Conservation (phyloP, 768 basidiomycete genomes). For the Pulveroboletus ravenelii region DNA sequence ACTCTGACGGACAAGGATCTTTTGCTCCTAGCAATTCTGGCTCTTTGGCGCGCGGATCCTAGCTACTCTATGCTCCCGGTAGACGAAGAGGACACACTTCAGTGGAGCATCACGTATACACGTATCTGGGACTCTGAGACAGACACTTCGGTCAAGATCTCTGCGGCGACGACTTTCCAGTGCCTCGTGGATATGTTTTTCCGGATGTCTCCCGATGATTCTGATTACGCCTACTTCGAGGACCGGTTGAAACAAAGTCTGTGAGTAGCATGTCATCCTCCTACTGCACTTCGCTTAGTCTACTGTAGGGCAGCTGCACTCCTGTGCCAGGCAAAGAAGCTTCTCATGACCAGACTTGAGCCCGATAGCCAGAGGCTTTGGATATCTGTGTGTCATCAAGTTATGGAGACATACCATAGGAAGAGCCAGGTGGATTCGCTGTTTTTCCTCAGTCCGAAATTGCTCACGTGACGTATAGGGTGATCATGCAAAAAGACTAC, state of each 20-base stretch:
- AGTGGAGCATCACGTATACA: slow-evolving; percentile 45
- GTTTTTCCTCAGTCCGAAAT: not conserved
- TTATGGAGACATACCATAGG: slow-evolving; percentile 52
- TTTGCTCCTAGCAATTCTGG: slow-evolving; percentile 61
- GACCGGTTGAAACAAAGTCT: slow-evolving; percentile 44
- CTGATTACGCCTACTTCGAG: slow-evolving; percentile 33
- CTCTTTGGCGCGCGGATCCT: slow-evolving; percentile 59
- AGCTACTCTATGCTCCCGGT: slow-evolving; percentile 50
- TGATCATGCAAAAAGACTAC: slow-evolving; percentile 45
- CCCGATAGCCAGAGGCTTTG: slow-evolving; percentile 62
- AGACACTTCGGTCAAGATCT: slow-evolving; percentile 63
- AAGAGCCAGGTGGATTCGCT: slow-evolving; percentile 41
- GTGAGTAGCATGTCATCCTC: slow-evolving; percentile 33
- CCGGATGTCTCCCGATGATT: slow-evolving; percentile 38
- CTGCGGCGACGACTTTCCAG: slow-evolving; percentile 48
- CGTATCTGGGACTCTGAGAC: slow-evolving; percentile 59
- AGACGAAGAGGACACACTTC: slow-evolving; percentile 36
- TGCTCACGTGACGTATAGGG: slow-evolving; percentile 27
- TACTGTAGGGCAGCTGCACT: slow-evolving; percentile 19
- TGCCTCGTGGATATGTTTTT: slow-evolving; percentile 42
- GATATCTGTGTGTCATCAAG: slow-evolving; percentile 57
- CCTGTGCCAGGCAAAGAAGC: slow-evolving; percentile 50
- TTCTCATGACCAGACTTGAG: slow-evolving; percentile 57
- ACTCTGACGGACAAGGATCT: slow-evolving; percentile 66
- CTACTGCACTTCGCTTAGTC: not conserved